phyloP scores from a whole-genome alignment of 1,139 yeast species.

The Candida labiduridarum region DNA sequence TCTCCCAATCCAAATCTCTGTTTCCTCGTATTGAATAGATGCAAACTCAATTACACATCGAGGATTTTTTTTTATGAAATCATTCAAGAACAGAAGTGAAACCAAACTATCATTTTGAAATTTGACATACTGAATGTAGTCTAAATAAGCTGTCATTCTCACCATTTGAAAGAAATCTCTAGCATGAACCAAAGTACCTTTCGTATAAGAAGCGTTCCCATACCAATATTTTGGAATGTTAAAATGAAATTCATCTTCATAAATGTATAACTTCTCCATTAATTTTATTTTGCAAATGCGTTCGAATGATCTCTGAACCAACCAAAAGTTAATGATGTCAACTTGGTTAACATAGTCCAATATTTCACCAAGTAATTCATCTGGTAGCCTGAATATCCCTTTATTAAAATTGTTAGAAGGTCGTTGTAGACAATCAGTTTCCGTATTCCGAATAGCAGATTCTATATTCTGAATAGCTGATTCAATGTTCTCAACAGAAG shows the following conservation, averaged over 20 bases:
- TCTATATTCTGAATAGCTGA: too few relatives aligned
- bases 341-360: slow-evolving; percentile 2
- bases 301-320: background rate
- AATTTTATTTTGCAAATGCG: background rate
- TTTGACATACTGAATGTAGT: background rate
- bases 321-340: background rate
- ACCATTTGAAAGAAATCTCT: background rate
- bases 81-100: background rate
- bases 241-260: background rate
- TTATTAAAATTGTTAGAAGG: slow-evolving; percentile 8
- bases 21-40: too few relatives aligned
- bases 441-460: too few relatives aligned
- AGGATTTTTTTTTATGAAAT: background rate
- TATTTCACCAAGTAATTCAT: slow-evolving; percentile 1
- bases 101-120: background rate
- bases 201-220: background rate
- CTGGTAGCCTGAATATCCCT: slow-evolving; percentile 5
- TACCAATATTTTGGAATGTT: background rate
- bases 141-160: too few relatives aligned
- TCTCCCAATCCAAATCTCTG: too few relatives aligned
- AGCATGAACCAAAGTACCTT: background rate
- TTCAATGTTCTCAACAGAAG: too few relatives aligned
- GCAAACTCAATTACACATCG: background rate
- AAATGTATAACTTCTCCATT: background rate
- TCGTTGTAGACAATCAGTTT: background rate